phyloP scores from a whole-genome alignment of 192 early-diverging fungal genomes.

The Backusella australiensis region DNA sequence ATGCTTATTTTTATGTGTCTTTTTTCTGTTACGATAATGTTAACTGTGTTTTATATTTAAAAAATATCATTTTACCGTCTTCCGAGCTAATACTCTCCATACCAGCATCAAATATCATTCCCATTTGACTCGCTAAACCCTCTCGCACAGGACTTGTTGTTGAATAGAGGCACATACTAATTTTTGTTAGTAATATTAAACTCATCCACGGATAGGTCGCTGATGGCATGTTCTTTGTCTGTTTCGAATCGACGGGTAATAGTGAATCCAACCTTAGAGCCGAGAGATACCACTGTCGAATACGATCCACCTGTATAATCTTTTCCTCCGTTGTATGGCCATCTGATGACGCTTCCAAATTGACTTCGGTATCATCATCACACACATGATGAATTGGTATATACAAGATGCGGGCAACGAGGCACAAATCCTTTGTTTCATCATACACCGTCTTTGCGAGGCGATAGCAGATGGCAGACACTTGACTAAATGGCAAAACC shows the following conservation, averaged over 20 bases:
- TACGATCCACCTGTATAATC: not conserved
- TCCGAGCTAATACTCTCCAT: not conserved
- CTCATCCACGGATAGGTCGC: conserved; percentile 18
- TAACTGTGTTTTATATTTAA: not conserved
- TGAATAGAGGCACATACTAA: conserved; percentile 16
- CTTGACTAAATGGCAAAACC: too few relatives aligned
- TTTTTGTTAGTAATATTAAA: conserved; percentile 12
- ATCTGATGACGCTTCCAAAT: not conserved
- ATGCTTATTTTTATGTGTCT: not conserved
- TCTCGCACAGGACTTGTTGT: not conserved
- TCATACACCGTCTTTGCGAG: not conserved
- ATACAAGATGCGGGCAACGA: not conserved
- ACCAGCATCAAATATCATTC: not conserved
- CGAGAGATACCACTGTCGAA: conserved; percentile 6
- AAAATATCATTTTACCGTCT: conserved; percentile 2
- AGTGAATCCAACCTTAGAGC: conserved; percentile 4
- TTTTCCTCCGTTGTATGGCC: not conserved
- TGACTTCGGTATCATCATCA: not conserved
- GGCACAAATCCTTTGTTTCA: not conserved
- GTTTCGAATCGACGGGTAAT: not conserved
- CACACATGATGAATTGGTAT: not conserved
- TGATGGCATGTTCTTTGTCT: not conserved
- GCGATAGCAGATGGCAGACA: not conserved
- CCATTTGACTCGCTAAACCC: not conserved
- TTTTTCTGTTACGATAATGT: not conserved